Evolutionary conservation across 805 yeast genomes (phyloP).

Genomic region (Yueomyces sinensis): DNA sequence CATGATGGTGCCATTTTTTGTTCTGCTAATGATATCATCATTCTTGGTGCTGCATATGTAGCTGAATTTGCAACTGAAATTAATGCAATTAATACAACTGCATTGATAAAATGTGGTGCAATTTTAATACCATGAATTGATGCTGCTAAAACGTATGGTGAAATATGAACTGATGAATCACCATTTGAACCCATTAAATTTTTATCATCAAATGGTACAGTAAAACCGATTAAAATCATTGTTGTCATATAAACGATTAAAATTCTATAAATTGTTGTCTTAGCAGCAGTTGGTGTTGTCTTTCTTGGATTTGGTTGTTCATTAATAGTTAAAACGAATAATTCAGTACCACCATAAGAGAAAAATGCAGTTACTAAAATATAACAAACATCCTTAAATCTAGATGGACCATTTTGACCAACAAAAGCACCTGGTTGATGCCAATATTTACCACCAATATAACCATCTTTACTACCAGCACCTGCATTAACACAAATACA

Average conservation of each 20-base stretch:
- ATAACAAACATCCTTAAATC: slow-evolving; percentile 52
- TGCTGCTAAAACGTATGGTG: slow-evolving; percentile 69
- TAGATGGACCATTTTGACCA: slow-evolving; percentile 15
- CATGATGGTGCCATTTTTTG: slow-evolving; percentile 54
- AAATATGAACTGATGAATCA: slow-evolving; percentile 41
- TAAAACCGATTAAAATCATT: slow-evolving; percentile 39
- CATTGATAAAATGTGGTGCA: slow-evolving; percentile 62
- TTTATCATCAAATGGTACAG: slow-evolving; percentile 45
- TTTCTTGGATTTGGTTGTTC: slow-evolving; percentile 48
- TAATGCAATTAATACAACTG: slow-evolving; percentile 59
- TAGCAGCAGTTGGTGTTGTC: slow-evolving; percentile 49
- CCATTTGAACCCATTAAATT: slow-evolving; percentile 34
- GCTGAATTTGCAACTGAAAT: slow-evolving; percentile 69
- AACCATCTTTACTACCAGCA: slow-evolving; percentile 41
- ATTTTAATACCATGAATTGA: slow-evolving; percentile 46
- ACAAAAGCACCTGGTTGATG: slow-evolving; percentile 39
- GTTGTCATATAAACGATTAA: slow-evolving; percentile 43
- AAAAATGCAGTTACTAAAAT: slow-evolving; percentile 50
- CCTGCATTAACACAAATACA: slow-evolving; percentile 45
- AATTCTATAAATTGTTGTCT: slow-evolving; percentile 55
- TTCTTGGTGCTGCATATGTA: slow-evolving; percentile 60
- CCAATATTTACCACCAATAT: slow-evolving; percentile 50
- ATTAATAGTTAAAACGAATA: slow-evolving; percentile 53
- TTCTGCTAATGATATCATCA: slow-evolving; percentile 52
- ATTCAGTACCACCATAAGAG: slow-evolving; percentile 56